These are phyloP conservation scores for Termitomyces heimii DNA, from an alignment of 768 basidiomycete species.

Conservation along the genomic window DNA sequence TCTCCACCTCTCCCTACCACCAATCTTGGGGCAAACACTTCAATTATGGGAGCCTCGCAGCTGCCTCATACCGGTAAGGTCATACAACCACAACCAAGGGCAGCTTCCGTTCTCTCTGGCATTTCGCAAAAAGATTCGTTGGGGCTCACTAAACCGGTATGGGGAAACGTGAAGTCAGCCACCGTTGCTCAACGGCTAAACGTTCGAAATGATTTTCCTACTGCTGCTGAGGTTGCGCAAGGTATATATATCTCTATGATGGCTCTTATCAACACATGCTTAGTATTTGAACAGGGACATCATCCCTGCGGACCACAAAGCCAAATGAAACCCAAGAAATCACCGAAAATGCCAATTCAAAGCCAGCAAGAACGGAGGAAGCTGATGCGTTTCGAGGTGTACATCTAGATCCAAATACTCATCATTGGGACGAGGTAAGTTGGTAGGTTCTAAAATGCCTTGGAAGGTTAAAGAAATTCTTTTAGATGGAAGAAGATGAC, in stretches of 20 bases:
- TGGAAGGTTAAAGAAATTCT: background rate
- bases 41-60: slow-evolving; percentile 33
- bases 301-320: slow-evolving; percentile 30
- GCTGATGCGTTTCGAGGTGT: slow-evolving; percentile 93
- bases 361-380: slow-evolving; percentile 69
- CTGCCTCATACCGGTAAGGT: slow-evolving; percentile 57
- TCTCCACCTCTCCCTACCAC: too few species aligned
- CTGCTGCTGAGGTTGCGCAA: slow-evolving; percentile 91
- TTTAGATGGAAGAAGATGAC: slow-evolving; percentile 86
- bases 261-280: background rate
- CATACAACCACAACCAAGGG: slow-evolving; percentile 60
- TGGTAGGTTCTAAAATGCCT: background rate
- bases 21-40: slow-evolving; percentile 23
- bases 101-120: slow-evolving; percentile 24
- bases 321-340: slow-evolving; percentile 36
- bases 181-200: slow-evolving; percentile 34
- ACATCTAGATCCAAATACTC: slow-evolving; percentile 88
- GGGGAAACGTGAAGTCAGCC: slow-evolving; percentile 57
- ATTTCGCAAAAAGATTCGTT: slow-evolving; percentile 25
- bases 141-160: slow-evolving; percentile 50
- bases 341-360: slow-evolving; percentile 45
- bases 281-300: slow-evolving; percentile 17
- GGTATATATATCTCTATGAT: slow-evolving; percentile 37
- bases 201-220: slow-evolving; percentile 78
- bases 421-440: slow-evolving; percentile 97